Conservation (phyloP, 305 asterid species). For the Fraxinus albicans region DNA sequence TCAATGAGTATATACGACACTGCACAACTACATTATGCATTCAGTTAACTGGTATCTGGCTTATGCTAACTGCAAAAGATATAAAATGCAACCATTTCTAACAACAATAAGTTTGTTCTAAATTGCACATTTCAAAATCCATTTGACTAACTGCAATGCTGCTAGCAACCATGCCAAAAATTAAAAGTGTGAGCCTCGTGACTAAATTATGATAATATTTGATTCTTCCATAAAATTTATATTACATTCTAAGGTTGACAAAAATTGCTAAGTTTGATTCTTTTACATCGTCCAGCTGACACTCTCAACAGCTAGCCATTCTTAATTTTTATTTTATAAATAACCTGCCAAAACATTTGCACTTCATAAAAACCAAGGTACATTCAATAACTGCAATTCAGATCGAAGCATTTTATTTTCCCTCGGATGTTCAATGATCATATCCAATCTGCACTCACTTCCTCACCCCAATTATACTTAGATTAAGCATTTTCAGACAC, state of each 20-base stretch:
- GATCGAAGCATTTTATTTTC: slow-evolving; percentile 10
- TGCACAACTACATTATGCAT: slow-evolving; percentile 16
- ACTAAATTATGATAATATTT: neutral
- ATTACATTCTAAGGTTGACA: neutral
- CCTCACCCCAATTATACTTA: slow-evolving; percentile 14
- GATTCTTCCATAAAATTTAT: neutral
- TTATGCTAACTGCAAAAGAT: neutral
- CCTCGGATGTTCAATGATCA: slow-evolving; percentile 17
- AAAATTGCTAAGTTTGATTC: neutral
- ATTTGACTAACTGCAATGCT: slow-evolving; percentile 2
- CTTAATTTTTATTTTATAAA: slow-evolving; percentile 10
- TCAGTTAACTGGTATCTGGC: slow-evolving; percentile 5
- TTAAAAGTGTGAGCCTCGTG: neutral
- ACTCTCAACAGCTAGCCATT: slow-evolving; percentile 17
- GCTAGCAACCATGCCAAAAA: neutral
- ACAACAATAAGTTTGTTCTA: neutral
- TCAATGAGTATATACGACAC: neutral
- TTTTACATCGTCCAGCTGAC: slow-evolving; percentile 22
- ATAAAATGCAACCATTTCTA: neutral
- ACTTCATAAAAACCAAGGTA: neutral
- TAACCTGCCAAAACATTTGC: slow-evolving; percentile 1
- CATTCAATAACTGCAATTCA: neutral
- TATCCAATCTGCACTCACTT: slow-evolving; percentile 12
- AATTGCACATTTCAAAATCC: neutral
- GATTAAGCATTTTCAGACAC: slow-evolving; percentile 20